Evolutionary conservation across 345 rosid genomes (phyloP).

Genomic region (Carallia brachiata): DNA sequence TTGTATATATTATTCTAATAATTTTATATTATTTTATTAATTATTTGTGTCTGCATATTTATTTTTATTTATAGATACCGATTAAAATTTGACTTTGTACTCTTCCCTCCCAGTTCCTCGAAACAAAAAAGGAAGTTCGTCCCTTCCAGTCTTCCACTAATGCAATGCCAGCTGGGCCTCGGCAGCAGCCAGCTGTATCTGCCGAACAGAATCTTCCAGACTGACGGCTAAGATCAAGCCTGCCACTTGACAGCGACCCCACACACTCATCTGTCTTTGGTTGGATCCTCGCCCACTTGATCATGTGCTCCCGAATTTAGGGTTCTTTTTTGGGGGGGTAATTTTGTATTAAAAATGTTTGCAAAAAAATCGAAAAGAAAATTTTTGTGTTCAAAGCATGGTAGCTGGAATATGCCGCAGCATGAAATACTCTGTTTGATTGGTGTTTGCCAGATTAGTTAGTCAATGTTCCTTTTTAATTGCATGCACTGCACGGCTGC

Average conservation of each 20-base stretch:
- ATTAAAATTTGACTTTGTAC: neutral
- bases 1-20: no score
- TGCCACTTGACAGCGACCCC: neutral
- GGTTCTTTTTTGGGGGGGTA: neutral
- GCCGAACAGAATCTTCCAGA: neutral
- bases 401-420: no score
- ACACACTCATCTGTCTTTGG: neutral
- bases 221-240: neutral
- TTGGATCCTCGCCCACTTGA: neutral
- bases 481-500: no score
- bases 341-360: no score
- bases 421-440: no score
- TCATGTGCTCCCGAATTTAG: neutral
- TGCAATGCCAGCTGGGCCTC: neutral
- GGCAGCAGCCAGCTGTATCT: neutral
- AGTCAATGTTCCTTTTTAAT: no score
- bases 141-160: neutral
- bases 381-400: no score
- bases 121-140: neutral
- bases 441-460: no score
- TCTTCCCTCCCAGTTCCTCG: neutral
- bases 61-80: neutral
- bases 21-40: no score
- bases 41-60: no score
- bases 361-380: no score